These are phyloP conservation scores for Talaromyces verruculosus DNA, from an alignment of 2,329 filamentous ascomycete genomes.

Conservation along the genomic window DNA sequence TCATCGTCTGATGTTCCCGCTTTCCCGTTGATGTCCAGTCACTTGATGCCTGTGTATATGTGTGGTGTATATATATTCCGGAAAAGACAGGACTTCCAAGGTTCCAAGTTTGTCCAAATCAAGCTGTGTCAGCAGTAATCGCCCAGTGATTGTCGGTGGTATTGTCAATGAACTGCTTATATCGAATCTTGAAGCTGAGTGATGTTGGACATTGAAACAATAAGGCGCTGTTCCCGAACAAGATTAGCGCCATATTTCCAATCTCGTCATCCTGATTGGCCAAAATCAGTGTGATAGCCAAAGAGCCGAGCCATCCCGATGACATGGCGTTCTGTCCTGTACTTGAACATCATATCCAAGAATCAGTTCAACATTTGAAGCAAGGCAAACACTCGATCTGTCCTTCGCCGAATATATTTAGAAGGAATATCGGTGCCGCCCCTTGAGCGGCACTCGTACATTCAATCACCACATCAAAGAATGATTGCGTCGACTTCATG, in stretches of 20 bases:
- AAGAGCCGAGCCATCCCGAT: constrained; percentile 11
- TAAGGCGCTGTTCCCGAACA: constrained; percentile 2
- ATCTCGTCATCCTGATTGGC: constrained; percentile 7
- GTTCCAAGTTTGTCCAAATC: not conserved
- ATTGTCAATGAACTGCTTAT: not conserved
- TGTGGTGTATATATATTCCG: not conserved
- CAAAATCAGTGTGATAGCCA: not conserved
- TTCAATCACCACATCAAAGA: constrained; percentile 7
- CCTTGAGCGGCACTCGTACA: constrained; percentile 1
- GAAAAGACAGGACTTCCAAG: not conserved
- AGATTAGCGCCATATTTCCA: constrained; percentile 10
- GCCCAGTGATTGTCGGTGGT: not conserved
- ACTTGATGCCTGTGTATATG: not conserved
- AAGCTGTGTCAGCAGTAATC: not conserved
- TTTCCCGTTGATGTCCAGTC: not conserved
- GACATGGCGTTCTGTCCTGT: constrained; percentile 1
- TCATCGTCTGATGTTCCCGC: not conserved
- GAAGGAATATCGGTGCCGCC: not conserved
- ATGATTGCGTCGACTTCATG: constrained; percentile 20
- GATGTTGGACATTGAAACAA: not conserved
- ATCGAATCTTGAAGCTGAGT: not conserved
- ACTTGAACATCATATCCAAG: constrained; percentile 5
- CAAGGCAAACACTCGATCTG: not conserved
- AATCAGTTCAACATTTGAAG: not conserved
- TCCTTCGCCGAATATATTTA: not conserved